phyloP scores from a whole-genome alignment of 2,329 filamentous ascomycete species.

The Apiospora arundinis region DNA sequence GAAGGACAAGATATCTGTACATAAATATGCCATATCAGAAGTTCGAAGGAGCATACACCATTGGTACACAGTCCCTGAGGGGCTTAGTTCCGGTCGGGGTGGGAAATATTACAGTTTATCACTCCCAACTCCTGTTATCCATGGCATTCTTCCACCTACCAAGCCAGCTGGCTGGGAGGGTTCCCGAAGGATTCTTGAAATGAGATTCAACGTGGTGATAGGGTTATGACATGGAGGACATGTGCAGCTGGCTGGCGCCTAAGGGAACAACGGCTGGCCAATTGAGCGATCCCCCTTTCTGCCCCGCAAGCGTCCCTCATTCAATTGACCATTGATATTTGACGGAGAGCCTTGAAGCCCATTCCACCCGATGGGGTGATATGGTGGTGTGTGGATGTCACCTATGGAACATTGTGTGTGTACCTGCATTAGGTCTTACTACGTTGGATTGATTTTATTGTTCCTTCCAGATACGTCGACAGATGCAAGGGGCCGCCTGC shows the following conservation, averaged over 20 bases:
- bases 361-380: background rate
- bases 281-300: background rate
- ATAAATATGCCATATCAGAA: background rate
- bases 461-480: background rate
- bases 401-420: background rate
- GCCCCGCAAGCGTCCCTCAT: background rate
- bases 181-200: background rate
- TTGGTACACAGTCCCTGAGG: too few species aligned
- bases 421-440: conserved; percentile 16
- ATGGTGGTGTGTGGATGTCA: conserved; percentile 14
- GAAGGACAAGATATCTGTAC: background rate
- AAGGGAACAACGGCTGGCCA: background rate
- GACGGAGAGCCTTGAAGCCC: background rate
- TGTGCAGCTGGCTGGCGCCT: background rate
- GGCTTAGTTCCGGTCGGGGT: too few species aligned
- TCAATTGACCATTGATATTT: background rate
- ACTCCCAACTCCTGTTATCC: background rate
- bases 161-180: background rate
- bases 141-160: background rate
- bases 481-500: background rate
- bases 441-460: background rate
- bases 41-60: background rate
- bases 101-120: background rate
- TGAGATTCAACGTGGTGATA: background rate
- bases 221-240: background rate